Evolutionary conservation across 2,329 filamentous ascomycete species (phyloP), one percentile per base, ranked within the genome.

Genomic region (Penicillium brasilianum): DNA sequence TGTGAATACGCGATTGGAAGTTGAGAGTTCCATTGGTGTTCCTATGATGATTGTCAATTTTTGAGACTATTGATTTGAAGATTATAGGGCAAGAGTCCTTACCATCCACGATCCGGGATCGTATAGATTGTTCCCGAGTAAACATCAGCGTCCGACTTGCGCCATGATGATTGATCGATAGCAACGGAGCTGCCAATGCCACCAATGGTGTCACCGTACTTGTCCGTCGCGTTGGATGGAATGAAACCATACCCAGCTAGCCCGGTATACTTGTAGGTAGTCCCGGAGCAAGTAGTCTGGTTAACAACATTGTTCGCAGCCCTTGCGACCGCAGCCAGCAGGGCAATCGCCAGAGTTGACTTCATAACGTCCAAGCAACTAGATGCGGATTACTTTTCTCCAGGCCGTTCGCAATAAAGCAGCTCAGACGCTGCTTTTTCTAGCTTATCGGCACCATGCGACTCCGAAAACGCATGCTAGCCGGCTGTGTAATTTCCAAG

Each of bases 1-100:
- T 88, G 74, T 92, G 89, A 30, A 92, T 82, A 36, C 89, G 84
- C 3, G 84, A 83, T 65, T 90, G 85, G 72, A 84, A 90, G 72
- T 90, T 90, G 18, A 88, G 66, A 9, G 89, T 91, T 48, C 88
- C 89, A 67, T 90, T 79, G 0, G 88, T 91, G 70, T 92, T 91
- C 88, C 80, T 82, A 49, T 5, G 1, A n/a, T 36, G 20, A 41
- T 49, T 55, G 46, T 58, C 9, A 34, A 20, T 57, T 59, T 55
- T 39, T 14, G 9, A 41, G 28, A 5, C 20, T 16, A 1, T 41
- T n/a, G 34, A 4, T 9, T 37, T 22, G 14, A 30, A 16, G 28
- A 20, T 1, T 32, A 43, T 8, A 32, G 28, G 22, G n/a, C 8
- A 13, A 9, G 9, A 56, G 18, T 36, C 36, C 74, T 66, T 71